phyloP scores from a whole-genome alignment of 192 early-diverging fungal genomes.

The Gryganskiella cystojenkinii region DNA sequence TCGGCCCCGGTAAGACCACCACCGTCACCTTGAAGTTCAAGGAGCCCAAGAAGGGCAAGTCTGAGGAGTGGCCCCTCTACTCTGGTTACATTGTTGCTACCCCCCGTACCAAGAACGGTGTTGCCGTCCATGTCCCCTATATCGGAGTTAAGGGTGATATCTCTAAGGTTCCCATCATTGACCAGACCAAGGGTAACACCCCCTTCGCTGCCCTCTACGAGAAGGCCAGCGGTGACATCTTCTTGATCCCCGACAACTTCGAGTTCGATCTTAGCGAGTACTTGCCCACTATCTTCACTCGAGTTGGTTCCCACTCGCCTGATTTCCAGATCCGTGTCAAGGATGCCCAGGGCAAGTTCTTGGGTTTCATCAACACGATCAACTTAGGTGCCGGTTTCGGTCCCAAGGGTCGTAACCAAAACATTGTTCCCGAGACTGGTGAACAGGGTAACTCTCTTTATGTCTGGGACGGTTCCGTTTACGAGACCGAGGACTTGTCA shows the following conservation, averaged over 20 bases:
- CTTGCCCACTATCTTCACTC: not conserved
- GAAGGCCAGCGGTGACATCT: not conserved
- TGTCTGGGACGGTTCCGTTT: too few species aligned
- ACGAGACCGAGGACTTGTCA: too few species aligned
- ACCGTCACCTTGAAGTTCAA: slow-evolving; percentile 50
- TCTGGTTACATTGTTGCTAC: slow-evolving; percentile 22
- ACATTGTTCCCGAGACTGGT: too few species aligned
- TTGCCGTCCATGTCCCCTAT: slow-evolving; percentile 30
- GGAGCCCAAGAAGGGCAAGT: slow-evolving; percentile 35
- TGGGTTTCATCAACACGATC: not conserved
- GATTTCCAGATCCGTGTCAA: slow-evolving; percentile 2
- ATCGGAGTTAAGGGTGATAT: slow-evolving; percentile 38
- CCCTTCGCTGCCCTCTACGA: not conserved
- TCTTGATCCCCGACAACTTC: not conserved
- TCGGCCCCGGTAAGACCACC: slow-evolving; percentile 39
- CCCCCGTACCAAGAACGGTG: slow-evolving; percentile 9
- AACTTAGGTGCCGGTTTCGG: not conserved
- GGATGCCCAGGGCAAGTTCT: not conserved
- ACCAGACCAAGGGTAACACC: slow-evolving; percentile 12
- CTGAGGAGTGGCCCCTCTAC: slow-evolving; percentile 24
- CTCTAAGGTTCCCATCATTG: slow-evolving; percentile 25
- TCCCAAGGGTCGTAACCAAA: not conserved
- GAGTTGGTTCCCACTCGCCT: slow-evolving; percentile 3
- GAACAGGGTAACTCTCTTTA: too few species aligned
- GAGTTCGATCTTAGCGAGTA: not conserved